Conservation (phyloP, 768 basidiomycete species). For the Phaeotremella fagi region DNA sequence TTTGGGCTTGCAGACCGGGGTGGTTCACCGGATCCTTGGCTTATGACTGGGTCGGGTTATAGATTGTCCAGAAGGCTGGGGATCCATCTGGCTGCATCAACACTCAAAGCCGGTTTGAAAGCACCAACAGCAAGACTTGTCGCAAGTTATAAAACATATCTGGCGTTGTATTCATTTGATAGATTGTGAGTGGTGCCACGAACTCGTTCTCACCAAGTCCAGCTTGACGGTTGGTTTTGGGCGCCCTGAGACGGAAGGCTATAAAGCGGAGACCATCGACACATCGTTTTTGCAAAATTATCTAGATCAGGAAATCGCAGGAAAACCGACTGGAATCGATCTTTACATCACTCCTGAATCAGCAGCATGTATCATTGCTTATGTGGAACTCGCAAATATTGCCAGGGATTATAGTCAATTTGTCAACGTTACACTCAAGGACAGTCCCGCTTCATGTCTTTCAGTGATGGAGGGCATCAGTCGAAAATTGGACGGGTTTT, state of each 20-base stretch:
- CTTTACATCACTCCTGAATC: slow-evolving; percentile 1
- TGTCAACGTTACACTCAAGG: slow-evolving; percentile 13
- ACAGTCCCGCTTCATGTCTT: neutral
- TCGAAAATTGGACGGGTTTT: slow-evolving; percentile 2
- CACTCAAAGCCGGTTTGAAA: neutral
- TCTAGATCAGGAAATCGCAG: neutral
- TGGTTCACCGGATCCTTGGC: slow-evolving; percentile 16
- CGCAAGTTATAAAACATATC: slow-evolving; percentile 11
- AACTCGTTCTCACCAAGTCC: neutral
- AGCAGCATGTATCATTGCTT: slow-evolving; percentile 5
- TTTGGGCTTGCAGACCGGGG: slow-evolving; percentile 13
- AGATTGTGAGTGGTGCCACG: slow-evolving; percentile 14
- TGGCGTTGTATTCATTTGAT: slow-evolving; percentile 12
- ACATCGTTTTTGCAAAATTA: neutral
- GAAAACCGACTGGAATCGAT: neutral
- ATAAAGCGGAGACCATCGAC: slow-evolving; percentile 5
- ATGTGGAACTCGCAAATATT: slow-evolving; percentile 12
- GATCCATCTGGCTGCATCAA: neutral
- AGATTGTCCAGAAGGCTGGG: slow-evolving; percentile 3
- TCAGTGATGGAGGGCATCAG: slow-evolving; percentile 1
- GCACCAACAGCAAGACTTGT: slow-evolving; percentile 6
- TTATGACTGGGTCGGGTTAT: slow-evolving; percentile 13
- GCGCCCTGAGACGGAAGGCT: slow-evolving; percentile 15
- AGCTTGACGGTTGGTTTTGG: slow-evolving; percentile 14
- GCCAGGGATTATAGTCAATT: slow-evolving; percentile 4